Conservation (phyloP, 768 basidiomycete species). For the Lactarius sp. region DNA sequence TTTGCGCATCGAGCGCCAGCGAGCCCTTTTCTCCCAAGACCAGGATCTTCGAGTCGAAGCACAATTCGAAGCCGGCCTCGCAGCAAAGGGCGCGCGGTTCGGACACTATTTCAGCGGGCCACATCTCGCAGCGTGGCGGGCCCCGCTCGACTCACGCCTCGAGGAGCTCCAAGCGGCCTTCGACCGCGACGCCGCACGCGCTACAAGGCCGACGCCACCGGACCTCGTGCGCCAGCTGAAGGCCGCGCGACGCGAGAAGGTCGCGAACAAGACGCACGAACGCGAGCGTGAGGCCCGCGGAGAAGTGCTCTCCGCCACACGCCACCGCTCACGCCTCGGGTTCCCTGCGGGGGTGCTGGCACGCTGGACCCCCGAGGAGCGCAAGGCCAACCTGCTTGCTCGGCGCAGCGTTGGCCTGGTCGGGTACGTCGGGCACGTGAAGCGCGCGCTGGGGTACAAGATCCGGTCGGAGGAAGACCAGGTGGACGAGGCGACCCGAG, state of each 20-base stretch:
- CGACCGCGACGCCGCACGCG: conserved; percentile 40
- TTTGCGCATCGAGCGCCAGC: conserved; percentile 40
- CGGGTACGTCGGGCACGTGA: conserved; percentile 67
- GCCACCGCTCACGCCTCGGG: conserved; percentile 45
- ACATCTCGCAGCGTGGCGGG: conserved; percentile 30
- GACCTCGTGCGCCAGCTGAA: conserved; percentile 46
- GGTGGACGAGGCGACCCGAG: conserved; percentile 30
- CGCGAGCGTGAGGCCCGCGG: conserved; percentile 57
- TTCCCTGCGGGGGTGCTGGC: conserved; percentile 60
- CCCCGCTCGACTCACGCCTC: conserved; percentile 35
- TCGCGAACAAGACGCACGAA: conserved; percentile 62
- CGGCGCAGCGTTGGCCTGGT: conserved; percentile 53
- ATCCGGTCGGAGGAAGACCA: conserved; percentile 35
- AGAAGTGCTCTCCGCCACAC: conserved; percentile 48
- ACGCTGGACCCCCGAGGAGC: conserved; percentile 46
- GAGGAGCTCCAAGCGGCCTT: conserved; percentile 34
- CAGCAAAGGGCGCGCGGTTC: conserved; percentile 11
- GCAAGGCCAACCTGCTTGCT: conserved; percentile 46
- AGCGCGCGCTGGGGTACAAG: conserved; percentile 50
- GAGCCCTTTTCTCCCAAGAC: conserved; percentile 33
- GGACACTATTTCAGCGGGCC: conserved; percentile 27
- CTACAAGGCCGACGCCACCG: conserved; percentile 40
- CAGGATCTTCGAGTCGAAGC: conserved; percentile 37
- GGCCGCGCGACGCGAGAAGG: conserved; percentile 54
- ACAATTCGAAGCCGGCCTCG: conserved; percentile 35